Base-by-base conservation (phyloP, 2,329 filamentous ascomycete genomes). In the Epichloe aotearoae region DNA sequence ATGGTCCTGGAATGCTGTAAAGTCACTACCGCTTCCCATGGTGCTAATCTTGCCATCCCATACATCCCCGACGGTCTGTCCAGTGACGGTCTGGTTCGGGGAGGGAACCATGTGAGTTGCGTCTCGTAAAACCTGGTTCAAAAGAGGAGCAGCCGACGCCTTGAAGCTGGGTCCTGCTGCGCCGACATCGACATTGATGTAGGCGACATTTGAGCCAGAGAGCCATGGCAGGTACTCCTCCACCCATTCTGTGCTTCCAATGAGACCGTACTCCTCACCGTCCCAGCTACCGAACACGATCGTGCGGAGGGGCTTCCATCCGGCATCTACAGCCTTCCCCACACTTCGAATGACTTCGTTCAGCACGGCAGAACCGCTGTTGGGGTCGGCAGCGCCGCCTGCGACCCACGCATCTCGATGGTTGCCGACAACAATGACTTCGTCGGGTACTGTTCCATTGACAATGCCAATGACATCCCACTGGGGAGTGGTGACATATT, bases 401-500 rank as follows among this genome's bases (percentile, higher is more conserved):
- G 83, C 83, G 59, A 91, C 84, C 88, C 88, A 94, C 0, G 90
- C 87, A 66, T 95, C 89, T 36, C 89, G 81, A 62, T 95, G 90
- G 61, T 95, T 95, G n/a, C 90, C 89, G 34, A 97, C 71, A 3
- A 98, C 76, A 44, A 98, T 74, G 1, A 95, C 88, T 61, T 96
- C 89, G 59, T 95, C 82, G 0, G 82, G 73, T 37, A 93, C 80
- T 0, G 84, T 86, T 10, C 91, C 93, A 59, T 95, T 95, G 64
- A 98, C 87, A 44, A 93, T 74, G 43, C 91, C 91, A 56, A 97
- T 91, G 2, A 93, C 87, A 62, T 98, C 85, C 89, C 89, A 95
- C 49, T 91, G 72, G 4, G 86, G 85, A 0, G 85, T 93, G 1
- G 79, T 91, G 14, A 81, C 80, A 61, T 95, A 93, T 44, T 88